These are phyloP conservation scores for Camelina neglecta DNA, from an alignment of 345 rosid species.

Conservation along the genomic window DNA sequence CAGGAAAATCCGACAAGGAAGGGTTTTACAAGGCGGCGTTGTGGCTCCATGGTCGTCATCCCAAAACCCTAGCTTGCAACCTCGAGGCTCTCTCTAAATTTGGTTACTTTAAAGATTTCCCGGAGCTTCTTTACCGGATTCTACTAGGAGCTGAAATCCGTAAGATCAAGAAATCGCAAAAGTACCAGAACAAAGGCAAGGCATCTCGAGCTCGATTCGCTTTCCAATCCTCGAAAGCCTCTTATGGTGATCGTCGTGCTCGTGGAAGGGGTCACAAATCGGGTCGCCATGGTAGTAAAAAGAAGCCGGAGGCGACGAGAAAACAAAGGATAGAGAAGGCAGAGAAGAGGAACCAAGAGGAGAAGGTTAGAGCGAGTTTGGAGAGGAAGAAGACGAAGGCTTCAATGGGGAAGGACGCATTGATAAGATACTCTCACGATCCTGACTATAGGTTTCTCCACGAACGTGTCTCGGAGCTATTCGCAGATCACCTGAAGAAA, in stretches of 20 bases:
- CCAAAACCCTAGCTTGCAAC: conserved; percentile 65
- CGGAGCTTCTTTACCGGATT: conserved; percentile 68
- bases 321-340: conserved; percentile 34
- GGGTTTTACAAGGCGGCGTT: conserved; percentile 65
- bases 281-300: not conserved
- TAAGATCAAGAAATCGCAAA: conserved; percentile 45
- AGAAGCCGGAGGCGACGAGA: conserved; percentile 18
- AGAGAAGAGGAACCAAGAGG: conserved; percentile 30
- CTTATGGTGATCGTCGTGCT: conserved; percentile 1
- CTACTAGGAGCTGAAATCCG: conserved; percentile 55
- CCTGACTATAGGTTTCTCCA: conserved; percentile 55
- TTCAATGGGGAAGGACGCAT: conserved; percentile 50
- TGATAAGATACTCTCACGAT: conserved; percentile 49
- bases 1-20: conserved; percentile 66
- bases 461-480: conserved; percentile 60
- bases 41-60: conserved; percentile 65
- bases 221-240: not conserved
- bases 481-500: conserved; percentile 45
- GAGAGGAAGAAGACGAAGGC: conserved; percentile 48
- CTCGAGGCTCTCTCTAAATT: conserved; percentile 47
- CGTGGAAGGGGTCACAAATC: not conserved
- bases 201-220: not conserved
- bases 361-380: conserved; percentile 53
- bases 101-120: conserved; percentile 71
- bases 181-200: conserved; percentile 42